Base-by-base conservation (phyloP, 1,284 basidiomycete genomes). In the Entoloma clypeatum region DNA sequence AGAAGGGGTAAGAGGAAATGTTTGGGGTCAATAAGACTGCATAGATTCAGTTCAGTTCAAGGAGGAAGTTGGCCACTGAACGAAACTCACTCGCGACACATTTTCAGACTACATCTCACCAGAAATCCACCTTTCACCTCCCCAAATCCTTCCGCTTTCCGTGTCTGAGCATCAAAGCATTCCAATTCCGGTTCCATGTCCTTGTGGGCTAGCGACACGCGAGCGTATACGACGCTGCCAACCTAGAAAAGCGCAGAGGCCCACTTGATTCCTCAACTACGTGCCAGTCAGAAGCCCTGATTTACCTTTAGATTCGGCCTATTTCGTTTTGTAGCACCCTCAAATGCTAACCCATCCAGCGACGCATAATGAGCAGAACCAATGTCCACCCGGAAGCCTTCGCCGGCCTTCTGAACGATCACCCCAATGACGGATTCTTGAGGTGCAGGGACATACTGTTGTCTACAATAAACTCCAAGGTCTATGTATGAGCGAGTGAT, bases 121-220 rank as follows among this genome's bases (percentile, higher is more conserved):
- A 91, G 54, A 52, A 90, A 89, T 1, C 89, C 89, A 7, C 80
- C 82, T 46, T 82, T 86, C 17, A 92, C 72, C 53, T 90, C 88
- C 2, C 89, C 90, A 51, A 86, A 92, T 0, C 86, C 90, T 48
- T 85, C 84, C 0, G 87, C 68, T 61, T 92, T 92, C 51, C 75
- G 80, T 21, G 86, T 88, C 52, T 90, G 83, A 3, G 86, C 86
- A 56, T 92, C 86, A 54, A 91, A 89, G 58, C 89, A 92, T 57
- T 91, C 87, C 4, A 92, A 67, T 54, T 92, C 89, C 1, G 89
- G 89, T 39, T 92, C 89, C 81, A 91, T 90, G 57, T 92, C 88
- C 55, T 86, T 88, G 55, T 91, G 86, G 10, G 90, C 89, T 17
- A 92, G 64, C 7, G 86, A 89, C 22, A 92, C 81, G 30, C 89